phyloP scores from a whole-genome alignment of 768 basidiomycete species.

The Pholiota microspora region DNA sequence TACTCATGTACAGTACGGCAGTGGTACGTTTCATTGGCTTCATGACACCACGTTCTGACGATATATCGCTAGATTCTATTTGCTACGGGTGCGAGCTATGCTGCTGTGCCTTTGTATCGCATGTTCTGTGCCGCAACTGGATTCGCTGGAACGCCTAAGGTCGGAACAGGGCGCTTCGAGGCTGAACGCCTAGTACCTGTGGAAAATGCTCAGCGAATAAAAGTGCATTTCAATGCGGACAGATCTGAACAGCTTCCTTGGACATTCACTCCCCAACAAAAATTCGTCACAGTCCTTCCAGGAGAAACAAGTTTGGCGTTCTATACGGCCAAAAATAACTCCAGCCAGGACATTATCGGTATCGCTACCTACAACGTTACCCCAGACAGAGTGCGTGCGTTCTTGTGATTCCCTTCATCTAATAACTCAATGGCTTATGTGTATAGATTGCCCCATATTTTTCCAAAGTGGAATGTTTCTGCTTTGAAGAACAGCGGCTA shows the following conservation, averaged over 20 bases:
- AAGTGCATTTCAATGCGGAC: slow-evolving; percentile 96
- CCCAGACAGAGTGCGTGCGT: slow-evolving; percentile 81
- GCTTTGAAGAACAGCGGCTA: slow-evolving; percentile 97
- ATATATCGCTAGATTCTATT: slow-evolving; percentile 60
- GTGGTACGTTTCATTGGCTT: slow-evolving; percentile 49
- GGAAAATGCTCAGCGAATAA: slow-evolving; percentile 70
- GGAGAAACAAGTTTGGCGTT: slow-evolving; percentile 97
- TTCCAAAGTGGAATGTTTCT: slow-evolving; percentile 99
- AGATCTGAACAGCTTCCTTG: slow-evolving; percentile 87
- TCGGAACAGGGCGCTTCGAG: slow-evolving; percentile 81
- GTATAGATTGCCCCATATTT: slow-evolving; percentile 94
- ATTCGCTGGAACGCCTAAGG: slow-evolving; percentile 92
- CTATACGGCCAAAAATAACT: slow-evolving; percentile 88
- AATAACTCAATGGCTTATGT: background rate
- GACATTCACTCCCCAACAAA: slow-evolving; percentile 90
- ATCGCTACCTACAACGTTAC: slow-evolving; percentile 99
- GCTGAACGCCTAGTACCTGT: slow-evolving; percentile 82
- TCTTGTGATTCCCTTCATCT: background rate
- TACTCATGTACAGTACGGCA: slow-evolving; percentile 84
- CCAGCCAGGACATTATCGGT: slow-evolving; percentile 87
- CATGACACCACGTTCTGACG: background rate
- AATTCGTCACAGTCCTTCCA: slow-evolving; percentile 84
- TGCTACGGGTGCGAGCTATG: slow-evolving; percentile 87
- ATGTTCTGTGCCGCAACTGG: slow-evolving; percentile 99
- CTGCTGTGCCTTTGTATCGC: slow-evolving; percentile 94